A percentile compares a stretch with the other conserved stretches of the same genome.
Evolutionary conservation across 352 stramenopile species (phyloP).

Genomic region (Phytophthora meadii): DNA sequence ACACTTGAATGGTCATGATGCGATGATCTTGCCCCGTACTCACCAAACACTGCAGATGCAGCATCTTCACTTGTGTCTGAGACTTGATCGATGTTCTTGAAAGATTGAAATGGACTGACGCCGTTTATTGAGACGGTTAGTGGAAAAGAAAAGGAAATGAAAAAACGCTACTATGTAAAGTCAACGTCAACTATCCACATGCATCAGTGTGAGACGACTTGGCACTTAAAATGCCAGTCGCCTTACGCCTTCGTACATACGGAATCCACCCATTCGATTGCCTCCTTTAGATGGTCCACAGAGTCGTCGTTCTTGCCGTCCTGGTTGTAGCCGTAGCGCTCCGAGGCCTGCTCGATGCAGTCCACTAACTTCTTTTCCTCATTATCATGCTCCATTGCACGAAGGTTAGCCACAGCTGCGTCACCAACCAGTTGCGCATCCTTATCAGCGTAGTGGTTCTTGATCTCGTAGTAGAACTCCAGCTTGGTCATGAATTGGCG

Average conservation of each 20-base stretch:
- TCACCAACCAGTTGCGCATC: constrained; percentile 28
- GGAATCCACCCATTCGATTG: constrained; percentile 36
- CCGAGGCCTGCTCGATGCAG: constrained; percentile 40
- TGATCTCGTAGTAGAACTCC: constrained; percentile 63
- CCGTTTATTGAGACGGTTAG: constrained; percentile 17
- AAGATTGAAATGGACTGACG: constrained; percentile 27
- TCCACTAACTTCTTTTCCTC: constrained; percentile 36
- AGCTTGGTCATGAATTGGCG: constrained; percentile 57
- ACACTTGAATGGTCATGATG: constrained; percentile 13
- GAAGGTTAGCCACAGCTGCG: constrained; percentile 28
- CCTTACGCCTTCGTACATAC: constrained; percentile 34
- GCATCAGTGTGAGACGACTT: too few species aligned
- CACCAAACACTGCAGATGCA: constrained; percentile 31
- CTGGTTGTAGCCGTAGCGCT: constrained; percentile 29
- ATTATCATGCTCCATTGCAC: constrained; percentile 16
- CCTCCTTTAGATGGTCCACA: constrained; percentile 30
- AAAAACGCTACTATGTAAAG: constrained; percentile 12
- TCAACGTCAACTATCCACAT: constrained; percentile 10
- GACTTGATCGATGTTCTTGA: background rate
- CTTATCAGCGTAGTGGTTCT: constrained; percentile 37
- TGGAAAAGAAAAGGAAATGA: background rate
- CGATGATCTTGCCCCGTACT: constrained; percentile 7
- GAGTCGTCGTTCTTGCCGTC: constrained; percentile 3
- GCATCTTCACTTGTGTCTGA: constrained; percentile 19
- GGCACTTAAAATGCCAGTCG: background rate